phyloP scores from a whole-genome alignment of 2,329 filamentous ascomycete genomes.

The Teratosphaeria zuluensis region DNA sequence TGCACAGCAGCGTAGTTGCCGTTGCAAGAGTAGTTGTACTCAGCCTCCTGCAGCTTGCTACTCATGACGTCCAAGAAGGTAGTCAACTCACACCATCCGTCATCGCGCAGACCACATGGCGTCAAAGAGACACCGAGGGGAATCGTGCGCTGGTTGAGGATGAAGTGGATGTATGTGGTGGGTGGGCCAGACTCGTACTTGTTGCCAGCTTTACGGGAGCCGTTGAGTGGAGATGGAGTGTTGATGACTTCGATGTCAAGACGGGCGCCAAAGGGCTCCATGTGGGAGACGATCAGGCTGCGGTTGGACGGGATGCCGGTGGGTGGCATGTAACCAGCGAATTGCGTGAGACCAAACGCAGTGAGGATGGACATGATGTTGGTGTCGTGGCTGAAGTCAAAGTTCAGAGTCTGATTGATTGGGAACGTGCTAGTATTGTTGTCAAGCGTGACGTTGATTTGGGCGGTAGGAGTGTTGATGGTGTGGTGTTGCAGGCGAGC shows the following conservation, averaged over 20 bases:
- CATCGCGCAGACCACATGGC: slow-evolving; percentile 55
- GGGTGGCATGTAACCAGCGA: slow-evolving; percentile 49
- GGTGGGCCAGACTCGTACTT: slow-evolving; percentile 38
- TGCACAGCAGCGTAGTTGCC: slow-evolving; percentile 42
- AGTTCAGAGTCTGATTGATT: slow-evolving; percentile 61
- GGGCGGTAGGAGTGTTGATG: slow-evolving; percentile 32
- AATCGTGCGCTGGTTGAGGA: slow-evolving; percentile 59
- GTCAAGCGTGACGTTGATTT: slow-evolving; percentile 59
- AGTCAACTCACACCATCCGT: slow-evolving; percentile 68
- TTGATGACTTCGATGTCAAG: slow-evolving; percentile 67
- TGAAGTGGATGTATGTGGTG: slow-evolving; percentile 63
- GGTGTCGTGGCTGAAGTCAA: slow-evolving; percentile 71
- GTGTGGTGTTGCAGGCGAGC: slow-evolving; percentile 57
- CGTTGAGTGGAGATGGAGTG: slow-evolving; percentile 52
- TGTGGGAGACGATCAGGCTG: slow-evolving; percentile 54
- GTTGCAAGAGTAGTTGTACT: slow-evolving; percentile 58
- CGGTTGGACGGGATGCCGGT: slow-evolving; percentile 45
- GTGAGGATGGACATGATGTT: slow-evolving; percentile 51
- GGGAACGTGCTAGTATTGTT: slow-evolving; percentile 61
- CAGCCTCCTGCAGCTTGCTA: slow-evolving; percentile 45
- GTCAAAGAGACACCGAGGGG: slow-evolving; percentile 58
- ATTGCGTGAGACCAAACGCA: slow-evolving; percentile 64
- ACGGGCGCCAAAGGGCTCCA: slow-evolving; percentile 63
- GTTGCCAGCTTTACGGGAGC: slow-evolving; percentile 36
- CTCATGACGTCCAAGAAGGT: slow-evolving; percentile 57